Base-by-base conservation (phyloP, 495 filamentous ascomycete genomes). In the Astrothelium macrocarpum region DNA sequence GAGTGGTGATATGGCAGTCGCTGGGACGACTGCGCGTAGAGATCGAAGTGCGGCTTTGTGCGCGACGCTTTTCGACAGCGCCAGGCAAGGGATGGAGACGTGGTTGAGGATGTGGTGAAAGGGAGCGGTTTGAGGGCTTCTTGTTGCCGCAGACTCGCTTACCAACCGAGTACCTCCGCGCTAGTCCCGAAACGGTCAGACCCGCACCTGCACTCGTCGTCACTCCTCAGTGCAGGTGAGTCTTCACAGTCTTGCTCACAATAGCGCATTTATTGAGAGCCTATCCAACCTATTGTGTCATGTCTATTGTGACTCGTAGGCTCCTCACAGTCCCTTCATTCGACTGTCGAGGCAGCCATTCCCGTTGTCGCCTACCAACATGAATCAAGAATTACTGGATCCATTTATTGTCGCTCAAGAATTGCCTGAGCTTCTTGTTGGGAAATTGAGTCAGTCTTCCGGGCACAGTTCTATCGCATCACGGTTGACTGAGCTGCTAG, bases 331-430 rank as follows among this genome's bases (percentile, higher is more conserved):
- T 49, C 45, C 14, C 45, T 49, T 12, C n/a, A 5, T 12, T n/a
- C 23, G 45, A 20, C 49, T 56, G 49, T 25, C 49, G 49, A 56
- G 49, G 49, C 29, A 29, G 11, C 12, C 23, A 20, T 11, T 32
- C 7, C 53, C 16, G 3, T 36, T 20, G 26, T 32, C 59, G 32
- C 28, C 23, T 42, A 16, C 31, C 39, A 62, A 60, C 59, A 92
- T 92, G 89, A 93, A 91, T 80, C 79, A 90, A 29, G 84, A 88
- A 32, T 82, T 93, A 42, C 78, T 89, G 61, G 89, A 93, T 71
- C 89, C 89, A 31, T 89, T 90, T 72, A 82, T 89, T 68, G 88
- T 97, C 46, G 88, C 91, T 2, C 91, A 96, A 79, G 94, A 98
- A 71, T 95, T 95, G 70, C 94, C 94, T 49, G 95, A 97, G 68